Evolutionary conservation across 257 asterid genomes (phyloP).

Genomic region (Solanum etuberosum): DNA sequence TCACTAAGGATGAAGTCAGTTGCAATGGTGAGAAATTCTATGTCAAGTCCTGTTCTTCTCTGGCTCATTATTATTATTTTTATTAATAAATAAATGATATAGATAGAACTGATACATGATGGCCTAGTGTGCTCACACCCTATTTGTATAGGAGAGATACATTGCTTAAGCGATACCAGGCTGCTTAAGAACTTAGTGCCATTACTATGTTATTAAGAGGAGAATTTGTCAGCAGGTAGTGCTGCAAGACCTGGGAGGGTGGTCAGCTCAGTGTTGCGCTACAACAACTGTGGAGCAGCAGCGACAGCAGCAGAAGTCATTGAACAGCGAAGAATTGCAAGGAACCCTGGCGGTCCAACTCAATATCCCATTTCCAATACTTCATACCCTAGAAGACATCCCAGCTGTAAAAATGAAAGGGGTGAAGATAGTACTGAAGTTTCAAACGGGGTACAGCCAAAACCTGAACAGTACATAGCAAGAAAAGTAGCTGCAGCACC

Average conservation of each 20-base stretch:
- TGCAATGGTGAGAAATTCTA: background rate
- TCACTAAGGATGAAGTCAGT: background rate
- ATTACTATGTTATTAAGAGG: background rate
- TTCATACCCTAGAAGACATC: slow-evolving; percentile 34
- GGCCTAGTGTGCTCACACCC: background rate
- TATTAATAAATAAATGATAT: background rate
- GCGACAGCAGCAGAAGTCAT: slow-evolving; percentile 37
- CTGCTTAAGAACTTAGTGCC: background rate
- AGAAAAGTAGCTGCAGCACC: slow-evolving; percentile 41
- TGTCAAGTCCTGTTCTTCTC: background rate
- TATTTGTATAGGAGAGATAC: background rate
- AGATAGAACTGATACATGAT: background rate
- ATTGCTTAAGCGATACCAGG: background rate
- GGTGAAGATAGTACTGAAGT: slow-evolving; percentile 28
- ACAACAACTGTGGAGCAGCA: slow-evolving; percentile 47
- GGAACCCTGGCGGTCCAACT: slow-evolving; percentile 48
- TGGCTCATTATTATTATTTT: background rate
- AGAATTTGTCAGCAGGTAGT: slow-evolving; percentile 38
- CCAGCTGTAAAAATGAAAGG: slow-evolving; percentile 29
- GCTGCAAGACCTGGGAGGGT: slow-evolving; percentile 79
- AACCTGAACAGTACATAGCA: slow-evolving; percentile 37
- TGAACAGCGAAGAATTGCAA: slow-evolving; percentile 46
- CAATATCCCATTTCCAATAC: slow-evolving; percentile 51
- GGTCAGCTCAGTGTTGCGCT: slow-evolving; percentile 46
- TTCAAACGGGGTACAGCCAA: slow-evolving; percentile 20